Evolutionary conservation across 805 yeast genomes (phyloP), one percentile per base, ranked within the genome.

Genomic region (Yarrowia sp.): DNA sequence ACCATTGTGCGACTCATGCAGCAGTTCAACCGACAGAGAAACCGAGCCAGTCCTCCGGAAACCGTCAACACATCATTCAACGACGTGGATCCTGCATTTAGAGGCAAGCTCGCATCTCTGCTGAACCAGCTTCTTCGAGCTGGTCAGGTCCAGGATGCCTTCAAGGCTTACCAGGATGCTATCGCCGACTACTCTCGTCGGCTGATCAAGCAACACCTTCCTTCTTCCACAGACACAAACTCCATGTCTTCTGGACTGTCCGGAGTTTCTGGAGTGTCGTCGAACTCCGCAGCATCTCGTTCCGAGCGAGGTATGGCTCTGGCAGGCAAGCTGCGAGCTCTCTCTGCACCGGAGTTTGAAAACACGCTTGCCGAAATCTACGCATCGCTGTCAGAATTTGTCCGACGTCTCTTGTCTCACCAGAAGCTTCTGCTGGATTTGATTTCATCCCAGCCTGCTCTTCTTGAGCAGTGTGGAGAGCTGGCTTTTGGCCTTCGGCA

Each of bases 361-460:
- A 76, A 74, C 1, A 86, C 91, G 89, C 71, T 90, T 42, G 72
- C 79, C 1, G 76, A 75, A 27, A 85, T 85, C 4, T 89, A 82
- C 66, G 74, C 88, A 0, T 80, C 82, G 19, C 77, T 87, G 2
- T 83, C 90, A 0, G 96, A 88, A 68, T 84, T 90, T 18, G 75
- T 91, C 24, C 77, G 93, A 65, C 80, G 96, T 63, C 75, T 92
- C 29, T 83, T 89, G 0, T 76, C 82, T 8, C 97, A 91, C 63
- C 96, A 91, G 70, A 91, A 90, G 71, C 68, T 89, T 4, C 72
- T 93, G 27, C 77, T 94, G 13, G 94, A 90, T 66, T 70, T 88
- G 60, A 85, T 96, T 0, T 73, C 87, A 29, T 81, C 79, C 56
- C 76, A 69, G 12, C 53, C 51, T 6, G 60, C 71, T 79, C 68